Conservation (phyloP, 1,139 yeast genomes). For the Debaryomyces udenii region DNA sequence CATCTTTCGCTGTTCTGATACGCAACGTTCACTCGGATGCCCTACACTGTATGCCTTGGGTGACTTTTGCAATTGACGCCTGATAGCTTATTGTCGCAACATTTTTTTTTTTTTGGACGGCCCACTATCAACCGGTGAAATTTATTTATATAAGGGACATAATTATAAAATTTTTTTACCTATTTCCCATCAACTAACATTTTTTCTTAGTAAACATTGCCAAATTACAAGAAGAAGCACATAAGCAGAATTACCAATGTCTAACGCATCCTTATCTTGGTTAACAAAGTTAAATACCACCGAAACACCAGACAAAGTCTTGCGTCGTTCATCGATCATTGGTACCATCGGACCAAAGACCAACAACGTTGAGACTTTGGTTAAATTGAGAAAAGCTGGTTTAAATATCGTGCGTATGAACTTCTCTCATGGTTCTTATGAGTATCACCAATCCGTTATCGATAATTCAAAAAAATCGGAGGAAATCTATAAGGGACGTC, state of each 20-base stretch:
- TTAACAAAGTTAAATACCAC: conserved; percentile 78
- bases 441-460: conserved; percentile 93
- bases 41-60: no score
- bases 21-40: no score
- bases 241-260: conserved; percentile 20
- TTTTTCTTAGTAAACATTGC: conserved; percentile 2
- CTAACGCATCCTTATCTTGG: conserved; percentile 59
- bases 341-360: conserved; percentile 99
- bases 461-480: conserved; percentile 97
- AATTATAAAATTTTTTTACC: background rate
- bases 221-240: no score
- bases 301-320: conserved; percentile 78
- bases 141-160: conserved; percentile 2
- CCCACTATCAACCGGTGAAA: conserved; percentile 16
- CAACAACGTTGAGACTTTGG: conserved; percentile 83
- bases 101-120: conserved; percentile 11
- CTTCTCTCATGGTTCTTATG: conserved; percentile 97
- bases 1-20: no score
- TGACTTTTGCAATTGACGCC: no score
- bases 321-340: conserved; percentile 94
- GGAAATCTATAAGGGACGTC: conserved; percentile 89
- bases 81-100: no score
- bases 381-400: conserved; percentile 93
- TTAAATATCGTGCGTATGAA: conserved; percentile 97
- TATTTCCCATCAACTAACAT: background rate